Evolutionary conservation across 2,329 filamentous ascomycete genomes (phyloP), one percentile per base, ranked within the genome.

Genomic region (Tolypocladium amazonense): DNA sequence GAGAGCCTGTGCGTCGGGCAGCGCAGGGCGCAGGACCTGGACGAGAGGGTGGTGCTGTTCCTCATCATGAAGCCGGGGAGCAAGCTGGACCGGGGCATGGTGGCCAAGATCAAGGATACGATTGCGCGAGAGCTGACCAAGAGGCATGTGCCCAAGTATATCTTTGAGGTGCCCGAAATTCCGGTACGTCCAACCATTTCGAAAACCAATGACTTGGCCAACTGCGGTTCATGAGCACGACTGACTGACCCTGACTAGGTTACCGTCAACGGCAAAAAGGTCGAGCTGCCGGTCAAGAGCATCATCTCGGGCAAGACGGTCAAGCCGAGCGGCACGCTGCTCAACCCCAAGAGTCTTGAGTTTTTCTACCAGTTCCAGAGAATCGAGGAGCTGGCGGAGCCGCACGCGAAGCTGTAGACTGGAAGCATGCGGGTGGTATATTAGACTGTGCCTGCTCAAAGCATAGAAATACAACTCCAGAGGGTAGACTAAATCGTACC

Each of bases 1-100:
- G 90, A 94, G 68, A 86, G 85, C n/a, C 79, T 94, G 35, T 93
- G 89, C 60, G 89, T 94, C 0, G 90, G 90, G 0, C 89, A 93
- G 73, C 76, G 89, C 25, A 74, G 90, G 35, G 84, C 84, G 0
- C 64, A 70, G 12, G 82, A 85, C 59, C 61, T 67, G 4, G 81
- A 85, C 56, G 82, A 85, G 73, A 73, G 72, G 5, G 82, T 85
- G 1, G 72, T 84, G 66, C 68, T 85, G 53, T 85, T 85, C 64
- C 50, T 84, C 57, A 65, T 84, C 45, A 82, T 85, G 81, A 75
- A 72, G 38, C 80, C 83, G 0, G 88, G 86, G 0, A 68, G 78
- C 38, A 72, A 68, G 27, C 85, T 90, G 63, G 82, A 80, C 7
- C 72, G 58, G 59, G 72, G 62, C 33, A 69, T 93, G 56, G 83